These are phyloP conservation scores for Pythium insidiosum DNA, from an alignment of 352 stramenopile species.

Conservation along the genomic window DNA sequence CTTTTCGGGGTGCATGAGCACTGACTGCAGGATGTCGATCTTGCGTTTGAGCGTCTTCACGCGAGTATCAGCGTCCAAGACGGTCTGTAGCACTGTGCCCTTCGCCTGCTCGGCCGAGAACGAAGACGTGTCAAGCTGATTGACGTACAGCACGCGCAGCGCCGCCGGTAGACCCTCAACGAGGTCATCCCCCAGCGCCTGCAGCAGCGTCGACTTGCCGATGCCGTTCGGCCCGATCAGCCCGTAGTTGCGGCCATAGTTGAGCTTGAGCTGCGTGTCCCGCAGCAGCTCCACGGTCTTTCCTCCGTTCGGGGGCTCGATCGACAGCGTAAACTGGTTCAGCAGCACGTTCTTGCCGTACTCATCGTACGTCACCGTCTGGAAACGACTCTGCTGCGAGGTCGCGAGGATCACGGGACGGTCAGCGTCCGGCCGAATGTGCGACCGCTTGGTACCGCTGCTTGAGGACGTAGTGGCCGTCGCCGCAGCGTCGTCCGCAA, in stretches of 20 bases:
- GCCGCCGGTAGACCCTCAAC: conserved; percentile 36
- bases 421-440: not conserved
- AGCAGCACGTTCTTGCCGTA: conserved; percentile 50
- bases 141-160: conserved; percentile 51
- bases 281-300: conserved; percentile 56
- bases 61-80: conserved; percentile 36
- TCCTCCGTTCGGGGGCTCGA: no score
- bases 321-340: conserved; percentile 43
- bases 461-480: not conserved
- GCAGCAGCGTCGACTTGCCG: conserved; percentile 91
- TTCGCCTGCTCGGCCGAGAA: conserved; percentile 14
- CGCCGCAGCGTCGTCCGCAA: no score
- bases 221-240: conserved; percentile 81
- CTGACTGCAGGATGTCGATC: conserved; percentile 24
- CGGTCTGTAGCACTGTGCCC: conserved; percentile 32
- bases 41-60: conserved; percentile 28
- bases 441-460: not conserved
- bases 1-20: conserved; percentile 10
- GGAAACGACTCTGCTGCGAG: conserved; percentile 52
- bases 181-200: conserved; percentile 88
- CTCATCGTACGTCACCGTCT: conserved; percentile 53
- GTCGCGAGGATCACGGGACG: conserved; percentile 28
- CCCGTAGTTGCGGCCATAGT: conserved; percentile 69
- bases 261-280: conserved; percentile 63
- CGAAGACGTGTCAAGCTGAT: conserved; percentile 44